These are phyloP conservation scores for Neofusicoccum sp. DNA, from an alignment of 2,329 filamentous ascomycete species.

Conservation along the genomic window DNA sequence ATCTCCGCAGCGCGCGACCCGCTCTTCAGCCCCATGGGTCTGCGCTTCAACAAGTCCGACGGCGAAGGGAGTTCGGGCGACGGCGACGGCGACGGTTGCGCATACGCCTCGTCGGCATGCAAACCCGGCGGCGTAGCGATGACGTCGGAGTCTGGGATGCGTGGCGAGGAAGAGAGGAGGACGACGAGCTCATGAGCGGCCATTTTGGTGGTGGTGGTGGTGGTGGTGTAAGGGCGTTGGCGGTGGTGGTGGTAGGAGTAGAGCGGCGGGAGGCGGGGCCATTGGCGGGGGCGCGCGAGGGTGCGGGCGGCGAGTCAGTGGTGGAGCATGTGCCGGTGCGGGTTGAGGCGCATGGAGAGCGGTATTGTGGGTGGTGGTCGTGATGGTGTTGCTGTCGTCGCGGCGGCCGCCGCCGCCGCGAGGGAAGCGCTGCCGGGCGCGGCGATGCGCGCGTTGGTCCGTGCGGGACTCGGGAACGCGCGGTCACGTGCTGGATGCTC, in stretches of 20 bases:
- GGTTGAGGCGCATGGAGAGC: too few species aligned
- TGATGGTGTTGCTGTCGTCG: too few species aligned
- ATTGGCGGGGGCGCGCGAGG: too few species aligned
- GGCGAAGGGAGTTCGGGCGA: constrained; percentile 30
- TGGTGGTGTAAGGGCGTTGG: not conserved
- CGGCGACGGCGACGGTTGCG: constrained; percentile 8
- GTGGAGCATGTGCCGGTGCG: too few species aligned
- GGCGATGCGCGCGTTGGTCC: too few species aligned
- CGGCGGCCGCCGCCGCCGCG: too few species aligned
- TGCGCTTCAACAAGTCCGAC: constrained; percentile 25
- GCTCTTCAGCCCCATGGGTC: constrained; percentile 28
- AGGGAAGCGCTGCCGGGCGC: too few species aligned
- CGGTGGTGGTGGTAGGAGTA: not conserved
- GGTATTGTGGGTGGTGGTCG: too few species aligned
- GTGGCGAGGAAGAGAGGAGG: constrained; percentile 36
- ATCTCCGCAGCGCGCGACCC: constrained; percentile 33
- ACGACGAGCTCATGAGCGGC: constrained; percentile 25
- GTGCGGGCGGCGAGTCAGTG: too few species aligned
- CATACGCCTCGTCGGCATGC: not conserved
- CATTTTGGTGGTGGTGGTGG: not conserved
- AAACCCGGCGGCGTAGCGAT: constrained; percentile 7
- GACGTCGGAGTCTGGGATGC: constrained; percentile 14
- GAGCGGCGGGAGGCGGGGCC: too few species aligned
- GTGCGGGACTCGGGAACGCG: too few species aligned
- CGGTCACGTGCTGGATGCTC: too few species aligned